Base-by-base conservation (phyloP, 164 flowering plant genomes). In the Aristolochia contorta region DNA sequence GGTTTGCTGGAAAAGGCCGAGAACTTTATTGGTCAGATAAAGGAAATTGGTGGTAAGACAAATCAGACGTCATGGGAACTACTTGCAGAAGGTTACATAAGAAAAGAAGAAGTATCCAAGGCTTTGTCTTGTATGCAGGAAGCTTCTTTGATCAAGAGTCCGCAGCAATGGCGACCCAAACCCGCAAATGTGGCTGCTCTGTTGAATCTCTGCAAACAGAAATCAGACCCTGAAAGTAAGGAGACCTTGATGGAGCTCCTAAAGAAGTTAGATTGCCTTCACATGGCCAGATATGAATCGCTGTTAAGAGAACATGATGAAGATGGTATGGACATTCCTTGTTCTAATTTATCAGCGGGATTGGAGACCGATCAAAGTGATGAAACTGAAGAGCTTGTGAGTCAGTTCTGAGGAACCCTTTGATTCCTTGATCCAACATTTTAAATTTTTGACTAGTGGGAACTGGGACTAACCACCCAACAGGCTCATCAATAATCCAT, bases 51-150 rank as follows among this genome's bases (percentile, higher is more conserved):
- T 53, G 89, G 91, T 61, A 83, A 75, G 61, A 89, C 88, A 20
- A 87, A 77, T 58, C 57, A 91, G 19, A 67, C 57, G 59, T 71
- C 94, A 45, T 93, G 97, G 94, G 94, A 87, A 67, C 72, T 82
- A 51, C 78, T 87, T 43, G 85, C 82, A 43, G 85, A 87, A 62
- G 80, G 86, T 16, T 81, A 83, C 70, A 71, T 77, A 24, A 56
- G 46, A 64, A 75, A 76, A 59, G 65, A 58, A 69, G 80, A 73
- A 54, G 71, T 83, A 47, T 43, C 75, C 7, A 87, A 86, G 66
- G 96, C 94, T 16, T 59, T 87, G 58, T 70, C 79, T 65, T 87
- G 88, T 76, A 65, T 83, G 49, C 73, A 77, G 69, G 72, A 84
- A 67, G 96, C 97, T 46, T 67, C 75, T 47, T 58, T 62, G 0